phyloP scores from a whole-genome alignment of 108 stramenopile species.

The Mediolabrus comicus region DNA sequence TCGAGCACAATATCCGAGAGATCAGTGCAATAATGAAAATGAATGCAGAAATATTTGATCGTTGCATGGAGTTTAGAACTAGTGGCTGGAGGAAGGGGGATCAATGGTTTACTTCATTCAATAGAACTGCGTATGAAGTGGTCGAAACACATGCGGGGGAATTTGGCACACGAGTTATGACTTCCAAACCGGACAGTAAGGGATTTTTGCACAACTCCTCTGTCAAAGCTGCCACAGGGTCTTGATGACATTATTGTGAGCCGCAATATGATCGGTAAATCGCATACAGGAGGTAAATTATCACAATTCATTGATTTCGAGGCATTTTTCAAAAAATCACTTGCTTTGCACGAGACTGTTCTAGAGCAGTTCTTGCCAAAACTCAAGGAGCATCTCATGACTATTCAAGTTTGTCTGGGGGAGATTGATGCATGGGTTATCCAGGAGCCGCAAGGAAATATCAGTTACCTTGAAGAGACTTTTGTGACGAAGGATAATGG shows the following conservation, averaged over 20 bases:
- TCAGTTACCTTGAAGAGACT: slow-evolving; percentile 7
- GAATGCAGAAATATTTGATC: slow-evolving; percentile 16
- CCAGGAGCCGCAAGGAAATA: not conserved
- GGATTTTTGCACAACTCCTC: not conserved
- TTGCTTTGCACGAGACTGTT: slow-evolving; percentile 20
- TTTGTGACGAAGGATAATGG: slow-evolving; percentile 7
- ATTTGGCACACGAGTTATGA: not conserved
- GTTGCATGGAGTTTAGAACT: not conserved
- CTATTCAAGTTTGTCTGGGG: slow-evolving; percentile 6
- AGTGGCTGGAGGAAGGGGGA: not conserved
- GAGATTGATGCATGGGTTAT: not conserved
- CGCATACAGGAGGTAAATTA: not conserved
- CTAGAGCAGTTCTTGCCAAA: slow-evolving; percentile 12
- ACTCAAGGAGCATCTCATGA: slow-evolving; percentile 20
- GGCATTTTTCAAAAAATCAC: slow-evolving; percentile 14
- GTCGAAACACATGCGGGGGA: not conserved
- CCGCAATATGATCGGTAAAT: too few relatives aligned
- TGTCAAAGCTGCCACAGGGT: not conserved
- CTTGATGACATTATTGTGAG: not conserved
- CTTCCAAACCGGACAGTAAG: not conserved
- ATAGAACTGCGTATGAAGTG: not conserved
- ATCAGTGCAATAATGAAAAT: slow-evolving; percentile 11
- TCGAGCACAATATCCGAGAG: slow-evolving; percentile 7
- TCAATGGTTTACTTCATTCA: not conserved
- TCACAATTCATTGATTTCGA: not conserved